These are phyloP conservation scores for Emergomyces pasteurianus DNA, from an alignment of 2,329 filamentous ascomycete species.

Conservation along the genomic window DNA sequence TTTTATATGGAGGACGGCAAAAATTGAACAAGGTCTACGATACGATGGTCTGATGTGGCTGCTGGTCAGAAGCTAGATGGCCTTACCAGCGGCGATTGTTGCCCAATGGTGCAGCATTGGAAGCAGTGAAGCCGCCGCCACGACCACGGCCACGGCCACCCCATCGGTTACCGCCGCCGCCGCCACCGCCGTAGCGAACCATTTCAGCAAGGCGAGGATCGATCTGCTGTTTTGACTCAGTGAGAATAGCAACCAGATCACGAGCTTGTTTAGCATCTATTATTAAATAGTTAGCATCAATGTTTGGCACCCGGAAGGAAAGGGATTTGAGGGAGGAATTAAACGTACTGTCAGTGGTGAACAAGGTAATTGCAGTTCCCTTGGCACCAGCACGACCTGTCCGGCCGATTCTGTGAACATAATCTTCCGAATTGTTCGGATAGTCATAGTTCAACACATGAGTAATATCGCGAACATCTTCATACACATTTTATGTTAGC, in stretches of 20 bases:
- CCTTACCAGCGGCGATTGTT: conserved; percentile 45
- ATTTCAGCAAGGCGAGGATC: conserved; percentile 93
- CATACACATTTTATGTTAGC: conserved; percentile 60
- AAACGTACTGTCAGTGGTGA: conserved; percentile 95
- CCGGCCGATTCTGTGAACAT: conserved; percentile 57
- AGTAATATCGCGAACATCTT: conserved; percentile 99
- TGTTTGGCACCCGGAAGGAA: not conserved
- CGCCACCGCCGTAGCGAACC: conserved; percentile 80
- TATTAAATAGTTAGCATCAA: conserved; percentile 8
- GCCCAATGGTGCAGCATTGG: conserved; percentile 48
- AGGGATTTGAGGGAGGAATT: not conserved
- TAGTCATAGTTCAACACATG: conserved; percentile 99
- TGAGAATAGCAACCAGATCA: conserved; percentile 84
- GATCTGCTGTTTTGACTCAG: conserved; percentile 95
- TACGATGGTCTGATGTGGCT: not conserved
- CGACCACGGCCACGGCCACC: conserved; percentile 56
- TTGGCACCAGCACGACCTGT: conserved; percentile 67
- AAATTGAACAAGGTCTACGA: not conserved
- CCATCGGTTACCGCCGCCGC: conserved; percentile 57
- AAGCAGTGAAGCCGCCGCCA: conserved; percentile 49
- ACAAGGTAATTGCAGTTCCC: conserved; percentile 95
- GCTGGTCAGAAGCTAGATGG: not conserved
- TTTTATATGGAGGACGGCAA: not conserved
- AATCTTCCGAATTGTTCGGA: conserved; percentile 76
- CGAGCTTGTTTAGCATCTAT: conserved; percentile 86